These are phyloP conservation scores for Tolypocladium ophioglossoides DNA, from an alignment of 2,329 filamentous ascomycete genomes.

Conservation along the genomic window DNA sequence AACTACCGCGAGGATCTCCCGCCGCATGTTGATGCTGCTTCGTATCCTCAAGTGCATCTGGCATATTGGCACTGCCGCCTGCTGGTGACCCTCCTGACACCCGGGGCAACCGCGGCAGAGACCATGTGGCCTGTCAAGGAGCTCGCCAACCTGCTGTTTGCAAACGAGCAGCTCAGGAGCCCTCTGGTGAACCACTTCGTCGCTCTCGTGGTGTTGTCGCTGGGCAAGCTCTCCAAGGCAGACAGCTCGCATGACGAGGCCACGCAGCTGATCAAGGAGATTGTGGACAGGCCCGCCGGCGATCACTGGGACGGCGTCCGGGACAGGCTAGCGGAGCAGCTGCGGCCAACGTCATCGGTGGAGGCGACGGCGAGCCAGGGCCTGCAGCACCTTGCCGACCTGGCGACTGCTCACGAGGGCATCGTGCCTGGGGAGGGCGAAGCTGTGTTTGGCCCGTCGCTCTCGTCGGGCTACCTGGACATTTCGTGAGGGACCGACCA, in stretches of 20 bases:
- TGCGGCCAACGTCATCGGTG: constrained; percentile 24
- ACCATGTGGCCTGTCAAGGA: constrained; percentile 51
- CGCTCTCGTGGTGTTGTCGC: constrained; percentile 46
- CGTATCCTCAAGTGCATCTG: constrained; percentile 49
- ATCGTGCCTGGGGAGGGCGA: constrained; percentile 18
- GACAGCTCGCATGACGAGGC: constrained; percentile 48
- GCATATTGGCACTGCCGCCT: constrained; percentile 62
- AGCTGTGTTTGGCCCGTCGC: constrained; percentile 19
- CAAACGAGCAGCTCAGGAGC: constrained; percentile 42
- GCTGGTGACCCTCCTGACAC: constrained; percentile 49
- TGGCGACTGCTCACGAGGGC: constrained; percentile 34
- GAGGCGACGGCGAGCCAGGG: constrained; percentile 37
- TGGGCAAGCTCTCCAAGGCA: constrained; percentile 47
- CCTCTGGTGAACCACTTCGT: constrained; percentile 60
- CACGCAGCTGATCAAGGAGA: constrained; percentile 39
- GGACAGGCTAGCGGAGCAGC: constrained; percentile 27
- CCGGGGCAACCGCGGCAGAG: constrained; percentile 42
- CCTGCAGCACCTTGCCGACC: constrained; percentile 51
- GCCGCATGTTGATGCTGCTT: constrained; percentile 37
- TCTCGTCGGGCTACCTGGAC: constrained; percentile 25
- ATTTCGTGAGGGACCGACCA: constrained; percentile 9
- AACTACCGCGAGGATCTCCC: constrained; percentile 57
- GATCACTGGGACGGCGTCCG: constrained; percentile 47
- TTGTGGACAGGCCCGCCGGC: constrained; percentile 43
- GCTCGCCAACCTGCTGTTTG: constrained; percentile 46